Conservation (phyloP, 768 basidiomycete species). For the Galerina marginata region DNA sequence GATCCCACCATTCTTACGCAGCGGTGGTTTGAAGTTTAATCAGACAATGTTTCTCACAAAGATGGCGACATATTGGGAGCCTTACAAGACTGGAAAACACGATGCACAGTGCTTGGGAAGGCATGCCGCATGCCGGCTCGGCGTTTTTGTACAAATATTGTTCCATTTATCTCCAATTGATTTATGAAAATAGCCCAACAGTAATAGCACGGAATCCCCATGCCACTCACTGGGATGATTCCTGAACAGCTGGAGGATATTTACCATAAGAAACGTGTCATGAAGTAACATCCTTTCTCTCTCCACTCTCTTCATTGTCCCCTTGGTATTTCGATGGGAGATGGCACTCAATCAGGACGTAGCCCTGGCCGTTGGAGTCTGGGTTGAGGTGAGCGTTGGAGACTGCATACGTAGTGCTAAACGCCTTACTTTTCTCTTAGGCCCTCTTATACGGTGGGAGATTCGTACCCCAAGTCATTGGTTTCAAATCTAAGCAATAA, state of each 20-base stretch:
- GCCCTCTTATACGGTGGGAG: constrained; percentile 19
- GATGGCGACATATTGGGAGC: neutral
- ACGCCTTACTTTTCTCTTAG: neutral
- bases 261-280: constrained; percentile 13
- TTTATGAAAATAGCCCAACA: neutral
- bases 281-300: neutral
- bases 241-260: neutral
- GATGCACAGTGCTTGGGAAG: constrained; percentile 12
- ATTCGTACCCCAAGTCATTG: no score
- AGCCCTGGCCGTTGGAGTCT: constrained; percentile 21
- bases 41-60: neutral
- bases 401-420: neutral
- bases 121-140: neutral
- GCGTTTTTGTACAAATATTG: constrained; percentile 1
- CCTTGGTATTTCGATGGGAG: constrained; percentile 10
- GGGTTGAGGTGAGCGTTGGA: constrained; percentile 20
- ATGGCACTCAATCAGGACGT: constrained; percentile 21
- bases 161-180: constrained; percentile 1
- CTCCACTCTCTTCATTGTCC: neutral
- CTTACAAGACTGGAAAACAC: neutral
- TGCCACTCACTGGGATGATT: constrained; percentile 8
- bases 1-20: neutral
- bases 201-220: constrained; percentile 6
- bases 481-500: no score
- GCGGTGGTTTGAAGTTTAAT: neutral